Evolutionary conservation across 2,329 filamentous ascomycete genomes (phyloP).

Genomic region (Diaporthe velutina): DNA sequence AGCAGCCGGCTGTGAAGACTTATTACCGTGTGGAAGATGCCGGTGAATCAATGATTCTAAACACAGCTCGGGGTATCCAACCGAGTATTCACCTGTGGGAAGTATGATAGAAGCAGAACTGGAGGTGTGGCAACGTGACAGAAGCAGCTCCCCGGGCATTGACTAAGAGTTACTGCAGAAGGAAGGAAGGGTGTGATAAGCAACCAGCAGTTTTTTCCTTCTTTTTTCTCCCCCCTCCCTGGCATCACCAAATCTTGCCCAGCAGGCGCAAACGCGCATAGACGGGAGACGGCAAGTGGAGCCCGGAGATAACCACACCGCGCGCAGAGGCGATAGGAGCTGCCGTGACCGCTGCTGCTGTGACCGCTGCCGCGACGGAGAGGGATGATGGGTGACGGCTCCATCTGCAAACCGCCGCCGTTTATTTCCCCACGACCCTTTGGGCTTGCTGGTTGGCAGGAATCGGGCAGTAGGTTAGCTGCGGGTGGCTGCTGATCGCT

Average conservation of each 20-base stretch:
- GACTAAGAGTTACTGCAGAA: neutral
- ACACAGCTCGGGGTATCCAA: neutral
- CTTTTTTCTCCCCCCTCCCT: neutral
- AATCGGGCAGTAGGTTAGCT: neutral
- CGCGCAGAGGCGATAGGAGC: neutral
- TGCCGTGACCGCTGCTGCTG: constrained; percentile 19
- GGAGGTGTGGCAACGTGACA: neutral
- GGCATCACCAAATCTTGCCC: neutral
- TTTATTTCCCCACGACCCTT: neutral
- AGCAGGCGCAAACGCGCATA: constrained; percentile 10
- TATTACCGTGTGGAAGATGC: neutral
- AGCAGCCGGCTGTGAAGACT: neutral
- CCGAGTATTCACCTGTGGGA: neutral
- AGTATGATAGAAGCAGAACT: neutral
- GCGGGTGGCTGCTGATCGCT: constrained; percentile 12
- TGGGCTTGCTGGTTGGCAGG: neutral
- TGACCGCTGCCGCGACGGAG: constrained; percentile 13
- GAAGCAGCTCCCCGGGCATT: neutral
- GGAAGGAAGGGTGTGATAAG: neutral
- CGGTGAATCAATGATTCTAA: neutral
- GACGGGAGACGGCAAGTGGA: constrained; percentile 12
- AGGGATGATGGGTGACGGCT: neutral
- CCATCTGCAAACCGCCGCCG: constrained; percentile 27
- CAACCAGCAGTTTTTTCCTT: neutral
- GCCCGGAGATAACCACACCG: constrained; percentile 11